phyloP scores from a whole-genome alignment of 2,329 filamentous ascomycete genomes.

The Ceratocystis alfenasii region DNA sequence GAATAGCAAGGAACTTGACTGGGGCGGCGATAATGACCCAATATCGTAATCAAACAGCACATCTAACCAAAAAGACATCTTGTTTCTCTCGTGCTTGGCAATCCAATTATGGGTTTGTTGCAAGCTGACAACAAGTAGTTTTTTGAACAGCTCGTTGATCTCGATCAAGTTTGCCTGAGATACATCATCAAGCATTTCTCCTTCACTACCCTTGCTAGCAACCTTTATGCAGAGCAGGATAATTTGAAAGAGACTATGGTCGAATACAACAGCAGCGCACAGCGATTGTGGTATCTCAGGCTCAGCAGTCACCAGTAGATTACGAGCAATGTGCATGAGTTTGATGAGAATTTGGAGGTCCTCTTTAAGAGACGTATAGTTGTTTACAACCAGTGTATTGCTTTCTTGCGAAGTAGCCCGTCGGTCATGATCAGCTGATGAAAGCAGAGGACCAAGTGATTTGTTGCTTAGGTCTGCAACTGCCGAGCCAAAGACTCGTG shows the following conservation, averaged over 20 bases:
- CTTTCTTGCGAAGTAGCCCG: slow-evolving; percentile 50
- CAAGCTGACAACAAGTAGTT: slow-evolving; percentile 51
- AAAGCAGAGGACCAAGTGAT: slow-evolving; percentile 45
- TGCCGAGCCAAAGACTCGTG: slow-evolving; percentile 48
- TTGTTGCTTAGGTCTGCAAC: slow-evolving; percentile 49
- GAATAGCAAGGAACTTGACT: slow-evolving; percentile 25
- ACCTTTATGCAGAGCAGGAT: slow-evolving; percentile 56
- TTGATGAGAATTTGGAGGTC: slow-evolving; percentile 53
- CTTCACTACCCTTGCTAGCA: slow-evolving; percentile 55
- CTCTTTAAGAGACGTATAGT: slow-evolving; percentile 48
- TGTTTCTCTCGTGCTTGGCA: slow-evolving; percentile 56
- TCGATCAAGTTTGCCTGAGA: slow-evolving; percentile 48
- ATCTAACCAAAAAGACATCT: slow-evolving; percentile 58
- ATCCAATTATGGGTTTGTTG: slow-evolving; percentile 60
- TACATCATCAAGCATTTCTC: slow-evolving; percentile 47
- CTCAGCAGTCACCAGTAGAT: slow-evolving; percentile 51
- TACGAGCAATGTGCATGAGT: slow-evolving; percentile 54
- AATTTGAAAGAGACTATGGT: slow-evolving; percentile 54
- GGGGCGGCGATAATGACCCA: slow-evolving; percentile 29
- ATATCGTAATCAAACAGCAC: slow-evolving; percentile 50
- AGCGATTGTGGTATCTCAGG: slow-evolving; percentile 55
- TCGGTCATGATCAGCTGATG: slow-evolving; percentile 42
- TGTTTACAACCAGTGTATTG: slow-evolving; percentile 50
- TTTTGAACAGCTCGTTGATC: slow-evolving; percentile 55
- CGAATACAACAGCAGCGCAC: slow-evolving; percentile 51